Conservation (phyloP, 2,329 filamentous ascomycete genomes). For the Fonsecaea pedrosoi region DNA sequence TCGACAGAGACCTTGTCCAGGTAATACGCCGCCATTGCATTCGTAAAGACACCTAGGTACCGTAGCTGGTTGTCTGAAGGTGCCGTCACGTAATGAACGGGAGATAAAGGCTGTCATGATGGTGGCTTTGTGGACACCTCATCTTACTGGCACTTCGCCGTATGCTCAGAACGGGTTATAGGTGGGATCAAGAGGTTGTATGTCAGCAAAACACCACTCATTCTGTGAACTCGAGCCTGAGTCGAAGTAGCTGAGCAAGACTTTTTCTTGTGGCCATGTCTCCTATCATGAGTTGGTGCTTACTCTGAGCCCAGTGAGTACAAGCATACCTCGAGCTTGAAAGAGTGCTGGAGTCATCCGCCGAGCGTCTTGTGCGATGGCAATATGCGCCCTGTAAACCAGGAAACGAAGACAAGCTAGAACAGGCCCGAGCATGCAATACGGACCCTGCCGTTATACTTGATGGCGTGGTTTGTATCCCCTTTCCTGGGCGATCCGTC, state of each 20-base stretch:
- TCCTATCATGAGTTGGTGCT: background rate
- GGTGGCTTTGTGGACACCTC: background rate
- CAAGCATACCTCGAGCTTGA: background rate
- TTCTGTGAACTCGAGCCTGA: background rate
- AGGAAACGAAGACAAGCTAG: background rate
- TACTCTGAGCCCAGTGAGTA: background rate
- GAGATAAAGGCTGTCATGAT: background rate
- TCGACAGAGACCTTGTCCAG: constrained; percentile 8
- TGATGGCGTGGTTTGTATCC: background rate
- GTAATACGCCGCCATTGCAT: background rate
- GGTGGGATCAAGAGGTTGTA: background rate
- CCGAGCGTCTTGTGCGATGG: background rate
- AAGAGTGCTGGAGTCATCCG: background rate
- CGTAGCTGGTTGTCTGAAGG: background rate
- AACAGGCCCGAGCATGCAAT: background rate
- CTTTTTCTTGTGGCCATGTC: background rate
- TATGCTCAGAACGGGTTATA: background rate
- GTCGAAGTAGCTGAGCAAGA: background rate
- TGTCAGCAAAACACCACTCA: background rate
- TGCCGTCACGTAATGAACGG: background rate
- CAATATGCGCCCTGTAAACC: background rate
- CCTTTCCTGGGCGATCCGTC: background rate
- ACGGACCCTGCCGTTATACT: background rate
- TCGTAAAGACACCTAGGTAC: background rate
- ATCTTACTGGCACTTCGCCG: background rate